These are phyloP conservation scores for Pyrenochaeta sp. DNA, from an alignment of 2,329 filamentous ascomycete genomes.

Conservation along the genomic window DNA sequence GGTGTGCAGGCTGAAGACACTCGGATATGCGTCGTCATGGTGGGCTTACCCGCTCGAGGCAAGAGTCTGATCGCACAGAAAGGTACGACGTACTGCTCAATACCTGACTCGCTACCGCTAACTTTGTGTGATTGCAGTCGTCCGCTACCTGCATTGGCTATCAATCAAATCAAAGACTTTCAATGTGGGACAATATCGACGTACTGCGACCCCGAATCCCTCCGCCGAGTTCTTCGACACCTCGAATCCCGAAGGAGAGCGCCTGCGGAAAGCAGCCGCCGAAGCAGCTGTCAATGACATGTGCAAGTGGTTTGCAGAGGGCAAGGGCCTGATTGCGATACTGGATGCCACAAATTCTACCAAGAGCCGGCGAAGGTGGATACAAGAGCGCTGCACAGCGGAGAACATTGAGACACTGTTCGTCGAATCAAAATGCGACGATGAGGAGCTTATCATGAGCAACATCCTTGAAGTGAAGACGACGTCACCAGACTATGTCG, in stretches of 20 bases:
- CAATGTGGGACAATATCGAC: slow-evolving; percentile 96
- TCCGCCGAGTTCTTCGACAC: slow-evolving; percentile 95
- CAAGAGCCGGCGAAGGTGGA: slow-evolving; percentile 88
- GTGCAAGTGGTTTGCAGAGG: slow-evolving; percentile 85
- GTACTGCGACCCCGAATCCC: slow-evolving; percentile 87
- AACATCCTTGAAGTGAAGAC: slow-evolving; percentile 99
- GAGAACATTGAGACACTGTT: slow-evolving; percentile 90
- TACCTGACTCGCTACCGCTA: slow-evolving; percentile 7
- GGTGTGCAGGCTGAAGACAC: slow-evolving; percentile 93
- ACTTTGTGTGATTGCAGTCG: slow-evolving; percentile 41
- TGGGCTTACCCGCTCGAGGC: slow-evolving; percentile 91
- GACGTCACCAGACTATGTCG: slow-evolving; percentile 91
- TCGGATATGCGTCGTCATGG: slow-evolving; percentile 98
- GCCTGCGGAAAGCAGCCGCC: slow-evolving; percentile 84
- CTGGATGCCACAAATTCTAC: slow-evolving; percentile 98
- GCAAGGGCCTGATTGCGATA: slow-evolving; percentile 85
- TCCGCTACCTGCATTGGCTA: slow-evolving; percentile 93
- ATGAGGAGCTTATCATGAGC: slow-evolving; percentile 95
- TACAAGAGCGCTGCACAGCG: slow-evolving; percentile 77
- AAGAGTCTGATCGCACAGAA: slow-evolving; percentile 99
- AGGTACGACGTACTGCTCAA: slow-evolving; percentile 64
- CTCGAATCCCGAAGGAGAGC: slow-evolving; percentile 88
- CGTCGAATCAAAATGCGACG: slow-evolving; percentile 96
- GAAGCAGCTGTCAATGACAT: slow-evolving; percentile 94
- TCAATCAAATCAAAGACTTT: slow-evolving; percentile 94